A percentile compares a stretch with the other conserved stretches of the same genome.
Evolutionary conservation across 2,329 filamentous ascomycete species (phyloP).

Genomic region (Trichoderma sp.): DNA sequence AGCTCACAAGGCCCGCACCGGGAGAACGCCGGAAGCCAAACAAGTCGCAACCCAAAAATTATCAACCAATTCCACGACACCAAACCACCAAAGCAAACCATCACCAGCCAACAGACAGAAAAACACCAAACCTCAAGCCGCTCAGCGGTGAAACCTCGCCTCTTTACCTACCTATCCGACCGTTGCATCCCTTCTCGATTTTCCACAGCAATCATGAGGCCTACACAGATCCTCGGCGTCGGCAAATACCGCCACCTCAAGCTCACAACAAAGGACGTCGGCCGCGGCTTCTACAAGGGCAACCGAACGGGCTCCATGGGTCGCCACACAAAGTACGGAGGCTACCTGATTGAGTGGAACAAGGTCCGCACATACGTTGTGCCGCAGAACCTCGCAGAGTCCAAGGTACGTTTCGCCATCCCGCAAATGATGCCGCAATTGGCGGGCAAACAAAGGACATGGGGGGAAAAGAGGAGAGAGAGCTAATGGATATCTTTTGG

Average conservation of each 20-base stretch:
- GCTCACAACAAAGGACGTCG: slow-evolving; percentile 90
- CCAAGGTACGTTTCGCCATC: slow-evolving; percentile 60
- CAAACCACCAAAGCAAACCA: background rate
- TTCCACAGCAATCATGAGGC: slow-evolving; percentile 56
- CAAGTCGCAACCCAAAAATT: slow-evolving; percentile 29
- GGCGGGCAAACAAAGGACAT: background rate
- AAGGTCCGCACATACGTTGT: slow-evolving; percentile 92
- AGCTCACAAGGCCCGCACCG: slow-evolving; percentile 35
- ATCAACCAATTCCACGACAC: slow-evolving; percentile 20
- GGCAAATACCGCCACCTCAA: slow-evolving; percentile 72
- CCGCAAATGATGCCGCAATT: background rate
- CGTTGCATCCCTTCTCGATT: background rate
- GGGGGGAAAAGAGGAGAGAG: background rate
- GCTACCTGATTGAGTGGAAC: slow-evolving; percentile 78
- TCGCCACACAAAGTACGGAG: slow-evolving; percentile 77
- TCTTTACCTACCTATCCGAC: background rate
- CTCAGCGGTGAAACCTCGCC: background rate
- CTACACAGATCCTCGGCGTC: slow-evolving; percentile 67
- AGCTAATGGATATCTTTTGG: background rate
- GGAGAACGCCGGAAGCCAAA: slow-evolving; percentile 38
- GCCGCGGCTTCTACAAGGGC: slow-evolving; percentile 96
- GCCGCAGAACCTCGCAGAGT: slow-evolving; percentile 67
- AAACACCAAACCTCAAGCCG: background rate
- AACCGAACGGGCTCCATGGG: slow-evolving; percentile 88
- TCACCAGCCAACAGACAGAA: background rate